Percentiles rank a stretch among this genome's conserved stretches.
These are phyloP conservation scores for Ceratocystis papillata DNA, from an alignment of 2,329 filamentous ascomycete species.

Conservation along the genomic window DNA sequence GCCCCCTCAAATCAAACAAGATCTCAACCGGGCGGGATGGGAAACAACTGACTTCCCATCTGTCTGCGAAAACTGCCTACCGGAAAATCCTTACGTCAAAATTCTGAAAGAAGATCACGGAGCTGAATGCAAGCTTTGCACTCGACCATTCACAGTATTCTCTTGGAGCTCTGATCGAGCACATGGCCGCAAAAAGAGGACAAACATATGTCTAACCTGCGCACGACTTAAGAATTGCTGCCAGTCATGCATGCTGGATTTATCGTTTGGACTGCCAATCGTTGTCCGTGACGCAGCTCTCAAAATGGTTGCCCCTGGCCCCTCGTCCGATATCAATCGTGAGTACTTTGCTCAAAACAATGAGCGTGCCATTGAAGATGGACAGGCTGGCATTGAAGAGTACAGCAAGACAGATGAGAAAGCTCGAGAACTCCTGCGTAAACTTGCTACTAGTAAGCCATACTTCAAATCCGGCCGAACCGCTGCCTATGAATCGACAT, in stretches of 20 bases:
- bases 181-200: constrained; percentile 75
- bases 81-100: constrained; percentile 94
- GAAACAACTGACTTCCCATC: constrained; percentile 86
- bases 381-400: constrained; percentile 70
- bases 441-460: constrained; percentile 82
- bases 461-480: constrained; percentile 84
- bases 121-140: constrained; percentile 79
- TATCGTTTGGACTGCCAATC: constrained; percentile 90
- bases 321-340: constrained; percentile 82
- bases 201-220: constrained; percentile 92
- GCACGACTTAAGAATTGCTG: constrained; percentile 97
- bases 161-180: constrained; percentile 89
- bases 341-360: constrained; percentile 98
- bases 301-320: constrained; percentile 94
- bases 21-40: constrained; percentile 91
- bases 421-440: constrained; percentile 72
- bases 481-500: constrained; percentile 47
- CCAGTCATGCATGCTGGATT: constrained; percentile 96
- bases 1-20: constrained; percentile 90
- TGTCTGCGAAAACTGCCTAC: constrained; percentile 84
- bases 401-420: constrained; percentile 98
- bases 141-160: constrained; percentile 90
- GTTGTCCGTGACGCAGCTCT: constrained; percentile 89
- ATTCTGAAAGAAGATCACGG: constrained; percentile 98
- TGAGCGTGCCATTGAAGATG: constrained; percentile 89